Percentiles rank a stretch among this genome's conserved stretches.
phyloP scores from a whole-genome alignment of 2,329 filamentous ascomycete species.

The Davidsoniella eucalypti region DNA sequence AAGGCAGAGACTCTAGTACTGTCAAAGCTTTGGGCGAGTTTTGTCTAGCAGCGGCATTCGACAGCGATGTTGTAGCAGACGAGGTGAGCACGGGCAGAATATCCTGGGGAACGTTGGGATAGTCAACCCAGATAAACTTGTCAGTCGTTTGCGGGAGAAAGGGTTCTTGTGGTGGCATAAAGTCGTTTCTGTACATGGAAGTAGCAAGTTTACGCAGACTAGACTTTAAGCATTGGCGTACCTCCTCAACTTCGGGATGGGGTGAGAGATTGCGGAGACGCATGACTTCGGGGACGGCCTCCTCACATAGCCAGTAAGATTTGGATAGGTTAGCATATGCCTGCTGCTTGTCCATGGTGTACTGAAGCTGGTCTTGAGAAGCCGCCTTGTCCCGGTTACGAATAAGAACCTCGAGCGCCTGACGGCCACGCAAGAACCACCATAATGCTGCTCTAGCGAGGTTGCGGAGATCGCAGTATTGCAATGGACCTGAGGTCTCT shows the following conservation, averaged over 20 bases:
- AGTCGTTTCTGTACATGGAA: conserved; percentile 72
- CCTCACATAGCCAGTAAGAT: conserved; percentile 60
- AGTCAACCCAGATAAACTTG: conserved; percentile 65
- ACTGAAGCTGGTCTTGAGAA: conserved; percentile 35
- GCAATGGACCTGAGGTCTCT: conserved; percentile 52
- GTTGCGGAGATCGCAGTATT: conserved; percentile 44
- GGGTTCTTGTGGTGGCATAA: conserved; percentile 53
- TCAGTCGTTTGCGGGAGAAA: conserved; percentile 65
- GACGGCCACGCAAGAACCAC: conserved; percentile 80
- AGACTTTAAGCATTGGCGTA: conserved; percentile 40
- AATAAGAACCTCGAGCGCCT: conserved; percentile 55
- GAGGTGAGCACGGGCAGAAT: conserved; percentile 49
- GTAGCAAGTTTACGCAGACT: conserved; percentile 58
- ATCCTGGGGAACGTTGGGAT: conserved; percentile 57
- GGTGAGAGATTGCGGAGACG: conserved; percentile 25
- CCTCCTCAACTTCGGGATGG: conserved; percentile 33
- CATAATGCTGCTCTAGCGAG: conserved; percentile 61
- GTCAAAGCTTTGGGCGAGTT: conserved; percentile 31
- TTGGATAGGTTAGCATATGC: conserved; percentile 77
- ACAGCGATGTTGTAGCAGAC: conserved; percentile 21
- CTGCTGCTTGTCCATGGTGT: conserved; percentile 47
- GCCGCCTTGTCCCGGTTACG: conserved; percentile 40
- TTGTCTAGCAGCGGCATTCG: conserved; percentile 30
- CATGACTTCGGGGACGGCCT: conserved; percentile 33
- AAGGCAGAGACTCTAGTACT: conserved; percentile 48